Evolutionary conservation across 1,284 basidiomycete genomes (phyloP).

Genomic region (Clitocybe nebularis): DNA sequence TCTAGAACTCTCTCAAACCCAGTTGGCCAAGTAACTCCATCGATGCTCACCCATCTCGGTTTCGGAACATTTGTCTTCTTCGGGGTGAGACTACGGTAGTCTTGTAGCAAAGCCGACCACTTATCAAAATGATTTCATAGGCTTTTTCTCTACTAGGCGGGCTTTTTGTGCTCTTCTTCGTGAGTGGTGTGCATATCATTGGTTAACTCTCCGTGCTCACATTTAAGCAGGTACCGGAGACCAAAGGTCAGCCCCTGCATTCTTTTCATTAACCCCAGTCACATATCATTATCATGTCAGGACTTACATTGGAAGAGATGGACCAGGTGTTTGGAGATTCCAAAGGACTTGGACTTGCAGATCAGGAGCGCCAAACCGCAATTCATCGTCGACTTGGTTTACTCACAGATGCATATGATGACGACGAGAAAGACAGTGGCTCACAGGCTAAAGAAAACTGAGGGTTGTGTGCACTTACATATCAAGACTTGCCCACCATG

Average conservation of each 20-base stretch:
- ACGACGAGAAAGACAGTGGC: not conserved
- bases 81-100: conserved; percentile 37
- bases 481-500: too few relatives aligned
- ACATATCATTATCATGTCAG: conserved; percentile 21
- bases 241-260: conserved; percentile 35
- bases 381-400: conserved; percentile 62
- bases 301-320: conserved; percentile 67
- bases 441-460: not conserved
- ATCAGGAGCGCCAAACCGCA: conserved; percentile 49
- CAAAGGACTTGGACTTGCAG: conserved; percentile 46
- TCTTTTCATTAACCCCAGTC: not conserved
- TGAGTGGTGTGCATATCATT: conserved; percentile 26
- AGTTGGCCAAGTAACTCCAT: conserved; percentile 54
- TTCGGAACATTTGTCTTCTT: conserved; percentile 72
- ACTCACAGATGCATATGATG: conserved; percentile 15
- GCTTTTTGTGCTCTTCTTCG: conserved; percentile 59
- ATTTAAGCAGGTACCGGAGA: conserved; percentile 52
- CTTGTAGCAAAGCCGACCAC: conserved; percentile 4
- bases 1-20: not conserved
- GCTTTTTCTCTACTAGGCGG: conserved; percentile 61
- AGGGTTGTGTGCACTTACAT: not conserved
- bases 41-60: conserved; percentile 53
- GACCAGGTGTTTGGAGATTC: conserved; percentile 61
- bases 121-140: conserved; percentile 25
- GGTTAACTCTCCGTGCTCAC: conserved; percentile 3